Evolutionary conservation across 2,329 filamentous ascomycete species (phyloP).

Genomic region (Thielaviopsis ethacetica): DNA sequence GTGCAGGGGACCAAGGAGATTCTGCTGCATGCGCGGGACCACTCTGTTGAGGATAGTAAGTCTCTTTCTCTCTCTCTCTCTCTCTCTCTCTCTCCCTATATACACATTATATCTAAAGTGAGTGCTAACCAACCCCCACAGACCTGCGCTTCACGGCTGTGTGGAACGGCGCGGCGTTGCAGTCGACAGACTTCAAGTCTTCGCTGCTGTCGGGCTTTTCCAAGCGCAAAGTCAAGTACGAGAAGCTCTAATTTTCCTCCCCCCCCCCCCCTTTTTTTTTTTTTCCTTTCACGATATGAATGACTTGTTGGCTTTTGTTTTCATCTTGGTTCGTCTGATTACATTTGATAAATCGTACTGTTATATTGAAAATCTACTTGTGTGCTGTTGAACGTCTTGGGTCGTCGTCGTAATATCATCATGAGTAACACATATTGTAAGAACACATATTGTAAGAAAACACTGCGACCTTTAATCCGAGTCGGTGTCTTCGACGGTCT

Average conservation of each 20-base stretch:
- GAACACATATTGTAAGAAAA: no score
- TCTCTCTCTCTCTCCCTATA: neutral
- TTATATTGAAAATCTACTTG: no score
- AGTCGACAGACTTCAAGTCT: slow-evolving; percentile 59
- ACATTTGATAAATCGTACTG: no score
- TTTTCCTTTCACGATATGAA: neutral
- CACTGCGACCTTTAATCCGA: slow-evolving; percentile 24
- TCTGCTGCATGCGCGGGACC: slow-evolving; percentile 66
- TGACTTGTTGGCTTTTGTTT: neutral
- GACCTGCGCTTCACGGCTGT: slow-evolving; percentile 66
- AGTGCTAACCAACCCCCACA: slow-evolving; percentile 16
- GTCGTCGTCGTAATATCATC: no score
- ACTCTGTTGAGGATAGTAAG: slow-evolving; percentile 58
- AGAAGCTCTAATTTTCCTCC: slow-evolving; percentile 46
- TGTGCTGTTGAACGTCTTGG: no score
- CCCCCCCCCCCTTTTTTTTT: neutral
- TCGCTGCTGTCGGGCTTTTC: slow-evolving; percentile 62
- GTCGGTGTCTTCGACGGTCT: slow-evolving; percentile 34
- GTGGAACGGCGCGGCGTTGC: slow-evolving; percentile 75
- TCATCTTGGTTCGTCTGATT: no score
- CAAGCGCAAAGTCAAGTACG: slow-evolving; percentile 67
- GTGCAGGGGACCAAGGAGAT: slow-evolving; percentile 79
- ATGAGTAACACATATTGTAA: no score
- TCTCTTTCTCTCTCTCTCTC: slow-evolving; percentile 14
- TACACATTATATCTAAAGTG: neutral